Evolutionary conservation across 2,329 filamentous ascomycete species (phyloP).

Genomic region (Cordyceps javanica): DNA sequence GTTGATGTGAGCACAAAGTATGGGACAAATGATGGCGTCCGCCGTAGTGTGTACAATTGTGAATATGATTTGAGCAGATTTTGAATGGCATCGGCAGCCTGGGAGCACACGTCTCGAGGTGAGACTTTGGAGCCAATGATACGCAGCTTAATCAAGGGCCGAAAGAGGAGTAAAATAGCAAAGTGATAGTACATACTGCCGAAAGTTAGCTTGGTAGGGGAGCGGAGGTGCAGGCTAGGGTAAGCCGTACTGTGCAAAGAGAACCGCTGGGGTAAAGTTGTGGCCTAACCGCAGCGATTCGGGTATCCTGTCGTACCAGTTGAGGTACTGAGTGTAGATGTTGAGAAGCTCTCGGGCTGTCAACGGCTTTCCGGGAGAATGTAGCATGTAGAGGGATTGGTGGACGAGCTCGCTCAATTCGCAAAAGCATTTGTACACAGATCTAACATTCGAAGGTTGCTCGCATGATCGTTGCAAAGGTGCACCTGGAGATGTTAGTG

Average conservation of each 20-base stretch:
- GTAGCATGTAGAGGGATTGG: conserved; percentile 64
- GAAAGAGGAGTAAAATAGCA: conserved; percentile 65
- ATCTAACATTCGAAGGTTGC: conserved; percentile 62
- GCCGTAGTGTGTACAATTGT: conserved; percentile 50
- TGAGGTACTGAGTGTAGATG: conserved; percentile 62
- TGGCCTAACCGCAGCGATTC: conserved; percentile 57
- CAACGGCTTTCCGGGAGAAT: conserved; percentile 60
- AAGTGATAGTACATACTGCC: conserved; percentile 65
- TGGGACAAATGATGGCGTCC: conserved; percentile 55
- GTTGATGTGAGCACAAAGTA: conserved; percentile 56
- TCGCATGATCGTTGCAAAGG: conserved; percentile 49
- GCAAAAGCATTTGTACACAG: conserved; percentile 62
- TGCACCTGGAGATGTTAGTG: conserved; percentile 31
- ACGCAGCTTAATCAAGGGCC: conserved; percentile 60
- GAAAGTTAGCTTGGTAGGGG: conserved; percentile 8
- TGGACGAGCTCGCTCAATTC: conserved; percentile 69
- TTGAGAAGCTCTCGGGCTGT: conserved; percentile 57
- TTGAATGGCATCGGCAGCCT: conserved; percentile 55
- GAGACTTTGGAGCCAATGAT: conserved; percentile 58
- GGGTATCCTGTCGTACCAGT: conserved; percentile 66
- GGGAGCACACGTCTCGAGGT: conserved; percentile 60
- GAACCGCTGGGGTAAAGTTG: conserved; percentile 65
- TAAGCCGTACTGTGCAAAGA: conserved; percentile 62
- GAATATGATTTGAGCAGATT: conserved; percentile 50
- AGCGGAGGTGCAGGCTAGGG: neutral